Conservation (phyloP, 2,329 filamentous ascomycete genomes). For the Claviceps capensis region DNA sequence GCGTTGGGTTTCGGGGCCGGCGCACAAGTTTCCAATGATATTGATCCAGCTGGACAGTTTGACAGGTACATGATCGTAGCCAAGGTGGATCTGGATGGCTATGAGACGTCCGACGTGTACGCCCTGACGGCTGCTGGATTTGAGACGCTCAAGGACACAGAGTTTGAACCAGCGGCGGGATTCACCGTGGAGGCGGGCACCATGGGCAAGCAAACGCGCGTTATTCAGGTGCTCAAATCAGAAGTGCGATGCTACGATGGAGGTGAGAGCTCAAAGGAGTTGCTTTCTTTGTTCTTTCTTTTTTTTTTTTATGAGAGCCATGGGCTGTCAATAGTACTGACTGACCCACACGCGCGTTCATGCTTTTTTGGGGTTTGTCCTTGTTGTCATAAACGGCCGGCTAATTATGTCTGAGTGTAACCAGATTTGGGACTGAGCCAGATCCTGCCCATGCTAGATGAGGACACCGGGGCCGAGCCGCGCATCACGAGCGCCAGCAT, state of each 20-base stretch:
- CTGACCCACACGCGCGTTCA: not conserved
- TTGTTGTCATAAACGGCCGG: too few species aligned
- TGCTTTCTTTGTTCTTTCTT: not conserved
- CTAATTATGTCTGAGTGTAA: not conserved
- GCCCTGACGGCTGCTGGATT: constrained; percentile 59
- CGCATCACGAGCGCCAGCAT: constrained; percentile 71
- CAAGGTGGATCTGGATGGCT: constrained; percentile 53
- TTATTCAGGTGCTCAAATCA: constrained; percentile 76
- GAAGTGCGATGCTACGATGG: constrained; percentile 86
- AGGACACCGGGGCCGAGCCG: constrained; percentile 71
- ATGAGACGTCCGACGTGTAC: constrained; percentile 68
- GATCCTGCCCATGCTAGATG: constrained; percentile 86
- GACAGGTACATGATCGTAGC: constrained; percentile 76
- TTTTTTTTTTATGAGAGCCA: not conserved
- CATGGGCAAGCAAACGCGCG: constrained; percentile 64
- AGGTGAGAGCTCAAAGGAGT: constrained; percentile 37
- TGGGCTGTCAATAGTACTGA: too few species aligned
- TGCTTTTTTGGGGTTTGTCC: too few species aligned
- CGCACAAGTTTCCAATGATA: constrained; percentile 38
- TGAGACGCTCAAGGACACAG: constrained; percentile 64
- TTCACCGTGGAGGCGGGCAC: constrained; percentile 75
- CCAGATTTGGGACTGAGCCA: constrained; percentile 75
- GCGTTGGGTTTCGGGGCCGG: constrained; percentile 30
- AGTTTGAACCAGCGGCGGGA: constrained; percentile 84
- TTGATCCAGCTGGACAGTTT: constrained; percentile 46